Evolutionary conservation across 257 asterid genomes (phyloP).

Genomic region (Cruciata laevipes): DNA sequence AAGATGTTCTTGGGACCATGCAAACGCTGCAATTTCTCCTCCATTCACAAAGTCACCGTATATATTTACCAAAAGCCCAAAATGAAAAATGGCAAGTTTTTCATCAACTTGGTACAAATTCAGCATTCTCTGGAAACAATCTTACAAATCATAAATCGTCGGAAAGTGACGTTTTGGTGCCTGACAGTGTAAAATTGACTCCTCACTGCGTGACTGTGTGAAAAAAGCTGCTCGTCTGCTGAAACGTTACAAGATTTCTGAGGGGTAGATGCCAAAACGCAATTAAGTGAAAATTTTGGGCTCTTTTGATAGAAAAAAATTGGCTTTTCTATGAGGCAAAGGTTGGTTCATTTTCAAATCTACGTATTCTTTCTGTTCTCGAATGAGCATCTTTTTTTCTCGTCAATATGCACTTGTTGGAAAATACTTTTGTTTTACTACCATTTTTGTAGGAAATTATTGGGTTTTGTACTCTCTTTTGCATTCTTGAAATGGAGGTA

Average conservation of each 20-base stretch:
- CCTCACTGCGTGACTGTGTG: background rate
- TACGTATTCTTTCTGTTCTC: background rate
- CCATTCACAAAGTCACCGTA: background rate
- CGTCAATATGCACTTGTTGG: too few relatives aligned
- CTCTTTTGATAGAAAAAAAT: background rate
- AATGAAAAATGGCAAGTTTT: too few relatives aligned
- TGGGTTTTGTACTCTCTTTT: background rate
- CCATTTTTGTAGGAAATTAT: background rate
- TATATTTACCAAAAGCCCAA: background rate
- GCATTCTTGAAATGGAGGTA: background rate
- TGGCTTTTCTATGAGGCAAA: slow-evolving; percentile 7
- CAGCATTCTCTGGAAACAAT: too few relatives aligned
- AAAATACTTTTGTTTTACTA: background rate
- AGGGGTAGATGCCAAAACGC: slow-evolving; percentile 16
- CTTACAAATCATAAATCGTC: background rate
- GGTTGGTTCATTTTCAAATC: background rate
- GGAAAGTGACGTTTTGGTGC: background rate
- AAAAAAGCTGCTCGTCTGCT: background rate
- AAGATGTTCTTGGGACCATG: slow-evolving; percentile 3
- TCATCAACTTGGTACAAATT: too few relatives aligned
- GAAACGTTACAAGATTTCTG: background rate
- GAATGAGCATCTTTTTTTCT: background rate
- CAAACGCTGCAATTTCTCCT: background rate
- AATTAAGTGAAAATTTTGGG: slow-evolving; percentile 1
- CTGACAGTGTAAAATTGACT: background rate